Evolutionary conservation across 2,329 filamentous ascomycete species (phyloP).

Genomic region (Penicillium sp.): DNA sequence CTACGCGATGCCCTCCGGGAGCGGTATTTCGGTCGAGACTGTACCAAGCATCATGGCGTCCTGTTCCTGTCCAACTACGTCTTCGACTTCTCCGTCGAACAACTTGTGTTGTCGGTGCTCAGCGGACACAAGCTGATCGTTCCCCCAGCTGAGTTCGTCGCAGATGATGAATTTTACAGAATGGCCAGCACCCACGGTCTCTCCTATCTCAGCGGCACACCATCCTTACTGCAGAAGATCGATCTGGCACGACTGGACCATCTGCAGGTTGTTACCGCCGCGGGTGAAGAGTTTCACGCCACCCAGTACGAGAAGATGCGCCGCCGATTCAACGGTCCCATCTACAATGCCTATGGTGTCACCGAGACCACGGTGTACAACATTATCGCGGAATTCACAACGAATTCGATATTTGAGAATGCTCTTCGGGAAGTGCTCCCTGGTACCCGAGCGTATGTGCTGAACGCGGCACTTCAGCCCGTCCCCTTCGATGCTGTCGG

Average conservation of each 20-base stretch:
- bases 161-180: neutral
- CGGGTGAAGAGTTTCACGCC: neutral
- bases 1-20: neutral
- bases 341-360: neutral
- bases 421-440: neutral
- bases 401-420: neutral
- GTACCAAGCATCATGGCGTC: neutral
- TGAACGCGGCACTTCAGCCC: neutral
- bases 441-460: neutral
- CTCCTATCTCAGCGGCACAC: neutral
- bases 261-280: neutral
- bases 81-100: neutral
- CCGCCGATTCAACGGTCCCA: neutral
- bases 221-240: neutral
- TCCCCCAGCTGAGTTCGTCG: neutral
- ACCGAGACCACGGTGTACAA: neutral
- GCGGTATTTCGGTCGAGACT: neutral
- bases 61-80: neutral
- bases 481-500: neutral
- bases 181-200: neutral
- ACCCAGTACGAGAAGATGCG: neutral
- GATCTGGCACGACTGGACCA: neutral
- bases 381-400: neutral
- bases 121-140: neutral
- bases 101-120: neutral